Base-by-base conservation (phyloP, 257 asterid species). In the Ehretia macrophylla region DNA sequence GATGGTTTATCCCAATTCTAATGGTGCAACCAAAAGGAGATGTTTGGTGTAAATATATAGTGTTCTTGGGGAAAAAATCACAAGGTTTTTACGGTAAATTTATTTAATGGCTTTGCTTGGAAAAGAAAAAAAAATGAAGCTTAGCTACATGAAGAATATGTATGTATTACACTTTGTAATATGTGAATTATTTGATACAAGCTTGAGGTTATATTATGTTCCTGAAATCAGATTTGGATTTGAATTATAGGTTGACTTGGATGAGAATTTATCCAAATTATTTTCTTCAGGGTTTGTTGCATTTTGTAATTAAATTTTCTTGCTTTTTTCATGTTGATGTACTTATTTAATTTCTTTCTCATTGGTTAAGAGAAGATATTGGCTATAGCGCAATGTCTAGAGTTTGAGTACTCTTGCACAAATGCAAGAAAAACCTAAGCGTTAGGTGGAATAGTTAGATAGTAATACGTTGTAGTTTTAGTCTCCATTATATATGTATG, bases 181-280 rank as follows among this genome's bases (percentile, higher is more conserved):
- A 18, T 48, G 57, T 32, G 46, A 46, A 67, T 58, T 63, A 58
- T 72, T 72, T 65, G 48, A 65, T 60, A 55, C 51, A 51, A 11
- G 1, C 4, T 45, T 40, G 20, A 10, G 6, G 14, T 17, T 44
- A 21, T 21, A 20, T 44, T 17, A 17, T 20, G 18, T 32, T 11
- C 4, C 21, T 32, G 17, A 51, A 50, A 51, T 51, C 65, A 42
- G 48, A 32, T 20, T n/a, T 32, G 22, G 62, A 59, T 51, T 27
- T 51, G 60, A 50, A 37, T 56, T 8, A 4, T 13, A 32, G 40
- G 50, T 50, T 58, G 40, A 44, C n/a, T 12, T 45, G n/a, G n/a
- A n/a, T n/a, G n/a, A n/a, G n/a, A n/a, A n/a, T 17, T 42, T 19
- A 14, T 17, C 38, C 39, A 32, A 17, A 27, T 46, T 18, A 11